Percentiles rank a stretch among this genome's conserved stretches.
Evolutionary conservation across 805 yeast genomes (phyloP).

Genomic region (Wickerhamiella sorbophila): DNA sequence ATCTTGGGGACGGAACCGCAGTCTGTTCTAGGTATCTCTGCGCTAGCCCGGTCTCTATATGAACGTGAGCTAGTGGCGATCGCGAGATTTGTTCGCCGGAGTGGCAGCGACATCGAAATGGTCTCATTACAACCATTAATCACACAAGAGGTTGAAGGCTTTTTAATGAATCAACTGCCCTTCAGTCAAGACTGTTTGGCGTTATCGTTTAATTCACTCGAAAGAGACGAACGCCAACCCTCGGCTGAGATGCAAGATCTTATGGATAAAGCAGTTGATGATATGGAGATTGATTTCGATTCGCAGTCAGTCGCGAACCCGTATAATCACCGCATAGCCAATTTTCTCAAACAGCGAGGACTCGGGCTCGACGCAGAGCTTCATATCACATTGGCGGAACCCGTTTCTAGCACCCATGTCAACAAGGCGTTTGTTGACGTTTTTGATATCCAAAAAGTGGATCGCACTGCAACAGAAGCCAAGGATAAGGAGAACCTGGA

Average conservation of each 20-base stretch:
- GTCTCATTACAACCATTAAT: constrained; percentile 11
- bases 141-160: background rate
- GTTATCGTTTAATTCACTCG: constrained; percentile 1
- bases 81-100: constrained; percentile 10
- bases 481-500: background rate
- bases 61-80: constrained; percentile 10
- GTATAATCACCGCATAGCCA: background rate
- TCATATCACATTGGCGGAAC: background rate
- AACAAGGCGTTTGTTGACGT: background rate
- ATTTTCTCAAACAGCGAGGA: constrained; percentile 2
- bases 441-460: constrained; percentile 5
- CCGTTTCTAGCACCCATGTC: background rate
- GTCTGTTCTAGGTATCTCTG: constrained; percentile 2
- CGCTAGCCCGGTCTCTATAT: constrained; percentile 8
- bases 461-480: background rate
- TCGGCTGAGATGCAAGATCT: constrained; percentile 4
- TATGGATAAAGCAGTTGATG: constrained; percentile 11
- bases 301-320: constrained; percentile 4
- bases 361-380: background rate
- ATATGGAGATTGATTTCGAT: constrained; percentile 6
- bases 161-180: constrained; percentile 12
- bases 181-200: constrained; percentile 12
- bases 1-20: constrained; percentile 2
- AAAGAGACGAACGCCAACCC: constrained; percentile 3
- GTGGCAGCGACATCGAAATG: constrained; percentile 10